These are phyloP conservation scores for Hypoxylon sp. DNA, from an alignment of 2,329 filamentous ascomycete species.

Conservation along the genomic window DNA sequence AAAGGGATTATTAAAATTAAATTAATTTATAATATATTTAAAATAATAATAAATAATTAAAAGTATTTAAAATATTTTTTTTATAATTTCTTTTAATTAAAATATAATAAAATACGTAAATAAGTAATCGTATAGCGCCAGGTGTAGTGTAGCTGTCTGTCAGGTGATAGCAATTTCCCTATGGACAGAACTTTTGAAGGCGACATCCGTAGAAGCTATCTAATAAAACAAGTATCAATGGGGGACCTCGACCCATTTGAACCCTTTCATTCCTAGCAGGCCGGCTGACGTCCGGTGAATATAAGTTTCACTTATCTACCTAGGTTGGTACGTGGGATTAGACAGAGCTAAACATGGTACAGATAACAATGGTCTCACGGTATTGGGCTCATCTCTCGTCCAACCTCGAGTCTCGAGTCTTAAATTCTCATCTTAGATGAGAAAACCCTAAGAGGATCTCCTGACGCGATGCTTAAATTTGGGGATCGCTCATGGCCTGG, in stretches of 20 bases:
- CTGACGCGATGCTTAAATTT: conserved; percentile 20
- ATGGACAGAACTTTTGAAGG: too few species aligned
- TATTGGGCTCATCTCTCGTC: conserved; percentile 17
- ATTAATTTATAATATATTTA: too few species aligned
- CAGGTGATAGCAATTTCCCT: too few species aligned
- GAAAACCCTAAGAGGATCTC: conserved; percentile 1
- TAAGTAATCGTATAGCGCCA: too few species aligned
- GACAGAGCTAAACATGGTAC: background rate
- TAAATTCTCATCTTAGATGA: conserved; percentile 13
- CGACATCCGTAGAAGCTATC: too few species aligned
- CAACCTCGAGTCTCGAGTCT: conserved; percentile 17
- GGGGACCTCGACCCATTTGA: conserved; percentile 12
- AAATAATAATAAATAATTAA: too few species aligned
- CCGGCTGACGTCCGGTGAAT: background rate
- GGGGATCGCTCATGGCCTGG: conserved; percentile 4
- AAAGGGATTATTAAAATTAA: too few species aligned
- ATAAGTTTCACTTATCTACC: background rate
- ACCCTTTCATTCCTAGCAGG: conserved; percentile 5
- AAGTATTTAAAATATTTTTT: too few species aligned
- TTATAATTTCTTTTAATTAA: too few species aligned
- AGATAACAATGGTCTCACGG: background rate
- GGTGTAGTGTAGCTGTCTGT: too few species aligned
- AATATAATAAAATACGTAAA: too few species aligned
- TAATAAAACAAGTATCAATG: conserved; percentile 11
- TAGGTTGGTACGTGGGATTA: background rate